A percentile compares a stretch with the other conserved stretches of the same genome.
These are phyloP conservation scores for Ophiostoma triangulosporum DNA, from an alignment of 2,329 filamentous ascomycete species.

Conservation along the genomic window DNA sequence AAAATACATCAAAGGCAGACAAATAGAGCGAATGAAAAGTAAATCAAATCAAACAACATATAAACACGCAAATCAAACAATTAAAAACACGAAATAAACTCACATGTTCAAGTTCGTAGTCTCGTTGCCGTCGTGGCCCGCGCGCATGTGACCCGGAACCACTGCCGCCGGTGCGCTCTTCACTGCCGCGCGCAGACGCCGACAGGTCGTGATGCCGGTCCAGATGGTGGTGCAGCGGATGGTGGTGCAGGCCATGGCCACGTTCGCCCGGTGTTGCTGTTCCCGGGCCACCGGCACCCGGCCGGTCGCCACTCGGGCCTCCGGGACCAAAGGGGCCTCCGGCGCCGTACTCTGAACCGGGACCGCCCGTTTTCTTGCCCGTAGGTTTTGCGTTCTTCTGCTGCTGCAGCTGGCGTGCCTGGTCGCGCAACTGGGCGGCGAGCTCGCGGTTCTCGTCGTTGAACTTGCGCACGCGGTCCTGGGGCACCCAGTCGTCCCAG, in stretches of 20 bases:
- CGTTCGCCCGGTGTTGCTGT: conserved; percentile 10
- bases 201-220: conserved; percentile 35
- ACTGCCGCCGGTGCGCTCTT: conserved; percentile 55
- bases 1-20: background rate
- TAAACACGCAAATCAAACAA: conserved; percentile 4
- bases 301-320: conserved; percentile 23
- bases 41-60: background rate
- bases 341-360: conserved; percentile 18
- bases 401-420: conserved; percentile 49
- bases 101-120: conserved; percentile 74
- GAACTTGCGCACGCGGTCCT: conserved; percentile 86
- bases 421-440: conserved; percentile 56
- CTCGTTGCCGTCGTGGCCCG: conserved; percentile 60
- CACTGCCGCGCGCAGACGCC: conserved; percentile 57
- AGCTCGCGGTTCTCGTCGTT: conserved; percentile 92
- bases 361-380: background rate
- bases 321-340: conserved; percentile 22
- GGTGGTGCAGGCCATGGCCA: conserved; percentile 9
- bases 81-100: conserved; percentile 23
- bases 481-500: conserved; percentile 98
- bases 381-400: conserved; percentile 28
- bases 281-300: background rate
- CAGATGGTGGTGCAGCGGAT: background rate
- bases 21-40: background rate
- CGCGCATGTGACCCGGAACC: conserved; percentile 47